Base-by-base conservation (phyloP, 352 stramenopile genomes). In the Globisporangium cylindrosporum region DNA sequence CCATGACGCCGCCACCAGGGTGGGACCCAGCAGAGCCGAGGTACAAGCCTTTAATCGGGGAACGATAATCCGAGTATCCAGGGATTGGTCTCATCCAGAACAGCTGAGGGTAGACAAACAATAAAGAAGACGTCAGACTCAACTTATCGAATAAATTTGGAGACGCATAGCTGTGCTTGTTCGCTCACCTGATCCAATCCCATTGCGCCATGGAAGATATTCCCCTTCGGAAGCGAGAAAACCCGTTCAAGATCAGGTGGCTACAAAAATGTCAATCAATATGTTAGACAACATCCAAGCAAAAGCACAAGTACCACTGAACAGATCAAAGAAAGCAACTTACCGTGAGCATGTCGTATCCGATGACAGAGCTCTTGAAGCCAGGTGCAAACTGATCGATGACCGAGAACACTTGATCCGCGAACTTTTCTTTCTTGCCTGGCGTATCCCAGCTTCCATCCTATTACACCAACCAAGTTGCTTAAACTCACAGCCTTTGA, bases 161-260 rank as follows among this genome's bases (percentile, higher is more conserved):
- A 49, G 43, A 22, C 15, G 4, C 4, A 49, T 22, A 49, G 5
- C 3, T 49, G 43, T 22, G 43, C 9, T n/a, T 18, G 54, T 22
- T 14, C 25, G 56, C 56, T 27, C 22, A 90, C 84, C 77, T 97
- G 91, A 48, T 97, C 86, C n/a, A 98, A 74, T 1, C 86, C 80
- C 84, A 97, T 91, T 6, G 90, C 86, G 9, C 92, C 90, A 36
- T 97, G 91, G 48, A 97, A 97, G 49, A 97, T 97, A 56, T 97
- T 97, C 8, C 91, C 91, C 48, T 74, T 80, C 8, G 85, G 87
- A 24, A 97, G 78, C 18, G 89, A 94, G 66, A 97, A 97, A 29
- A 97, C 77, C 20, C 80, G 68, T 64, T 97, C 91, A 4, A 97
- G 81, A 32, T 97, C 91, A 24, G 83, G 85, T 27, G 91, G 91